Evolutionary conservation across 257 asterid genomes (phyloP), one percentile per base, ranked within the genome.

Genomic region (Gentiana straminea): DNA sequence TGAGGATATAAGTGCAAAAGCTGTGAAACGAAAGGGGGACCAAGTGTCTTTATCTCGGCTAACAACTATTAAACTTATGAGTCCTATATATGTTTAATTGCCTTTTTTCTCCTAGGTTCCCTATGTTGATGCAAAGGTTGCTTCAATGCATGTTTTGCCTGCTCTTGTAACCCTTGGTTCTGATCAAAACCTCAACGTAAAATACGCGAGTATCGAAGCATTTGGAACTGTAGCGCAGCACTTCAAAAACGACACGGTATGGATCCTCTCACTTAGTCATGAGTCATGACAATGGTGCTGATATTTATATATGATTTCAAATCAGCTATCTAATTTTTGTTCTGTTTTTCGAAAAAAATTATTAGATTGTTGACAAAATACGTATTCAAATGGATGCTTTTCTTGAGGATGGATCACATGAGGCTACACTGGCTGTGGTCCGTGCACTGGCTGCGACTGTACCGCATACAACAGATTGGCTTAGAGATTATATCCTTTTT

Each of bases 341-440:
- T 8, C 34, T 44, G 39, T 46, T 12, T 35, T 4, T 35, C 0
- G 10, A 8, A 7, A 11, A 38, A 8, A 7, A 11, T 1, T 53
- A 64, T 33, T 67, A 92, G 97, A 88, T 92, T 76, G 90, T 88
- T 51, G 99, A 92, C 75, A 92, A 92, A 83, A 92, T 92, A 66
- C 88, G 95, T 55, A 74, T 92, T 66, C 97, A 92, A 80, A 92
- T 92, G 99, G 99, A 88, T 75, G 84, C 99, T 71, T 88, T 88
- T 79, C 94, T 92, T 61, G 99, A 92, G 65, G 99, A 92, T 73
- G 99, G 97, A 70, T 88, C 99, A 24, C 93, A 79, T 71, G 99
- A 88, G 87, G 99, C 97, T 63, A 85, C 84, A 59, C 64, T 88
- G 73, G 87, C 95, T 58, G 97, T 92, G 70, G 70, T 88, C 67